These are phyloP conservation scores for Manihot esculenta DNA, from an alignment of 441 rosid genomes.

Conservation along the genomic window DNA sequence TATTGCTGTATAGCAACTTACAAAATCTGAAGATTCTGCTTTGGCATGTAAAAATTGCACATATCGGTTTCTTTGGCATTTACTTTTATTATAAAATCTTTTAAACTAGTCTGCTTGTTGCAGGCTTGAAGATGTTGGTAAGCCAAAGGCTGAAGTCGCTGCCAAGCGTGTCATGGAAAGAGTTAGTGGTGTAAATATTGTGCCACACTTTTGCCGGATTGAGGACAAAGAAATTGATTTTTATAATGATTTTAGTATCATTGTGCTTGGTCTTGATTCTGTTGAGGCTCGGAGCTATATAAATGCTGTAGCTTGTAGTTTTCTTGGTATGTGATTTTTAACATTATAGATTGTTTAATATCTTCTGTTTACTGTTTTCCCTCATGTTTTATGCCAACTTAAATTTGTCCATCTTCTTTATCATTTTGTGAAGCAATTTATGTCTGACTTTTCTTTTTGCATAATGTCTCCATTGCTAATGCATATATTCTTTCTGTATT, in stretches of 20 bases:
- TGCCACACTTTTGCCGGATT: constrained; percentile 89
- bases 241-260: constrained; percentile 74
- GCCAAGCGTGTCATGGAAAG: constrained; percentile 97
- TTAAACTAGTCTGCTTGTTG: constrained; percentile 14
- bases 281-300: constrained; percentile 92
- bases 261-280: constrained; percentile 94
- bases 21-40: background rate
- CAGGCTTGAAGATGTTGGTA: constrained; percentile 92
- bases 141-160: constrained; percentile 98
- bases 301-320: constrained; percentile 83
- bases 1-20: background rate
- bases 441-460: background rate
- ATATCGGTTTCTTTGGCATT: background rate
- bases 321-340: constrained; percentile 59
- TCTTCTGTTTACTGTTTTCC: background rate
- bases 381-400: background rate
- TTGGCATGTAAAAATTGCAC: background rate
- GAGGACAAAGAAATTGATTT: constrained; percentile 87
- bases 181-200: constrained; percentile 80
- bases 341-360: background rate
- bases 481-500: background rate
- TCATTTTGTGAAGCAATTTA: background rate
- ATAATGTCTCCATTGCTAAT: background rate
- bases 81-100: background rate
- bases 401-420: background rate